A percentile compares a stretch with the other conserved stretches of the same genome.
Conservation (phyloP, 1,139 yeast genomes). For the Debaryomycetaceae sp. region DNA sequence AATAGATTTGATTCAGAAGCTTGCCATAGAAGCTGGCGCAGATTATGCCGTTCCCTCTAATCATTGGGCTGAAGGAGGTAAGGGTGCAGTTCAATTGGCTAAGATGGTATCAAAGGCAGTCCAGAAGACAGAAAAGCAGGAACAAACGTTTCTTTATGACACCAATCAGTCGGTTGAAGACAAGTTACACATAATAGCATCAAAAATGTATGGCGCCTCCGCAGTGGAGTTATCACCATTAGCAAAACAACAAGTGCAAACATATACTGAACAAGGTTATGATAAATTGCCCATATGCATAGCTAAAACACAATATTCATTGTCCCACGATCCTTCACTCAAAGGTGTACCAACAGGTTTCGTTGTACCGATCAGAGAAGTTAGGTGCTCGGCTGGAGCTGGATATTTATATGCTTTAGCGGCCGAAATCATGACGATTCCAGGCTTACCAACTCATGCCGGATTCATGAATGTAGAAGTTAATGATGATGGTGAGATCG, state of each 20-base stretch:
- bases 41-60: conserved; percentile 69
- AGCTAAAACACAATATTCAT: conserved; percentile 80
- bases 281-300: conserved; percentile 75
- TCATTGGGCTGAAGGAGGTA: conserved; percentile 83
- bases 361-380: conserved; percentile 75
- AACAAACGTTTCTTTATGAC: conserved; percentile 58
- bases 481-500: conserved; percentile 73
- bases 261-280: conserved; percentile 67
- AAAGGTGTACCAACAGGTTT: conserved; percentile 82
- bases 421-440: conserved; percentile 80
- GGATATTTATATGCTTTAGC: conserved; percentile 81
- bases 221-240: conserved; percentile 62
- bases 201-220: conserved; percentile 74
- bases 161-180: conserved; percentile 60
- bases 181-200: conserved; percentile 61
- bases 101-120: conserved; percentile 65
- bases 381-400: conserved; percentile 78
- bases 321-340: conserved; percentile 76
- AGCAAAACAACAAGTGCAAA: conserved; percentile 64
- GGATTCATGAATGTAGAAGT: conserved; percentile 86
- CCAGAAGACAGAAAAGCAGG: conserved; percentile 21
- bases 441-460: conserved; percentile 78
- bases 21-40: conserved; percentile 72
- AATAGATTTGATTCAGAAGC: conserved; percentile 56
- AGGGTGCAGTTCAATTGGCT: conserved; percentile 68